Conservation (phyloP, 257 asterid species). For the Vinca minor region DNA sequence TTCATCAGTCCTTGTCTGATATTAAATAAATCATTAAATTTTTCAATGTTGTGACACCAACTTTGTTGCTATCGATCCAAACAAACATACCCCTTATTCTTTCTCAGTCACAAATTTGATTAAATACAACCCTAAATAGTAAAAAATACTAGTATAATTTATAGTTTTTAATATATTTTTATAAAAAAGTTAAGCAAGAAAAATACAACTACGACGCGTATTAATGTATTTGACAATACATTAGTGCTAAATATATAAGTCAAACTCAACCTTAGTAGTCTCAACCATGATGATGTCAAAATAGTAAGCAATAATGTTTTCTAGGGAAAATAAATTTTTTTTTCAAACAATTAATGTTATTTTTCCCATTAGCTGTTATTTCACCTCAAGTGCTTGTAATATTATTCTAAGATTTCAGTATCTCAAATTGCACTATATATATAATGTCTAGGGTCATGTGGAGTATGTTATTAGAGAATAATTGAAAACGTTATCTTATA, state of each 20-base stretch:
- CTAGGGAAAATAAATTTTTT: constrained; percentile 7
- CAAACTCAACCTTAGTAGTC: constrained; percentile 14
- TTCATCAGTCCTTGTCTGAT: constrained; percentile 31
- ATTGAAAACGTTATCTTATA: constrained; percentile 20
- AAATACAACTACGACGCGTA: neutral
- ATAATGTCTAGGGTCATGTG: neutral
- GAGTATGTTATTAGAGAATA: neutral
- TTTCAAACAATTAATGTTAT: constrained; percentile 4
- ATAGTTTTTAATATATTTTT: neutral
- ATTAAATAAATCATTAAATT: constrained; percentile 21
- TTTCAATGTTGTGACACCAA: constrained; percentile 20
- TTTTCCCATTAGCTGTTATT: constrained; percentile 2
- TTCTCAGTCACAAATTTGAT: neutral
- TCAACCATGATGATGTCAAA: constrained; percentile 4
- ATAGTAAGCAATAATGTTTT: constrained; percentile 9
- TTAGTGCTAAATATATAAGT: neutral
- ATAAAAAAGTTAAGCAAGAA: neutral
- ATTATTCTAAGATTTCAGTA: constrained; percentile 1
- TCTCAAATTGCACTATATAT: constrained; percentile 13
- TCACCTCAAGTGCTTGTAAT: neutral
- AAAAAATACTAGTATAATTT: neutral
- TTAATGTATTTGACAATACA: neutral
- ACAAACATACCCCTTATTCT: constrained; percentile 14
- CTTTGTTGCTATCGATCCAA: constrained; percentile 25
- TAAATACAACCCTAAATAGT: neutral